Base-by-base conservation (phyloP, 768 basidiomycete species). In the Termitomyces sp. region DNA sequence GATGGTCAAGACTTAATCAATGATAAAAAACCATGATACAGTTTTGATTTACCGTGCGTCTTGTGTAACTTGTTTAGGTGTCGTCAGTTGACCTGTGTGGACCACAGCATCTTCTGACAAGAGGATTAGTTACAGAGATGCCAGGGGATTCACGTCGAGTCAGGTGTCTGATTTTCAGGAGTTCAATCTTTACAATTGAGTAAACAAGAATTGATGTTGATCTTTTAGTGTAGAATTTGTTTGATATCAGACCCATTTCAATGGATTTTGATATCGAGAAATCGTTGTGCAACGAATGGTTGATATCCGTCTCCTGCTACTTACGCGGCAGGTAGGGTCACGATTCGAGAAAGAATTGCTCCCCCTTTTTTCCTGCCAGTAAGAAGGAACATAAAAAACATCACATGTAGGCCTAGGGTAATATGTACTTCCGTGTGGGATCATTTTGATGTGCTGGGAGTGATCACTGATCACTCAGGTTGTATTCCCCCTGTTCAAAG, bases 21-120 rank as follows among this genome's bases (percentile, higher is more conserved):
- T 23, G 23, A 23, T 23, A 23, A 30, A 30, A 6, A 30, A 30
- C 1, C 79, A 81, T 63, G 81, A 77, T 13, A 67, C 73, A 10
- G 73, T 82, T 51, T 64, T 83, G 14, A 70, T 81, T 26, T 82
- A 82, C 64, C 80, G 80, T 82, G 61, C 30, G 30, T 30, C 30
- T 30, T 30, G 30, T 30, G 6, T 30, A 30, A 30, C 30, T 30
- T 35, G 33, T 35, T 12, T 8, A 35, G 10, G 10, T 12, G 6
- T 35, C 9, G 33, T 35, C 33, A 35, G 9, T 35, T 12, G 33
- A 35, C 33, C 8, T 35, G 33, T 41, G 41, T 41, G 41, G 18
- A 41, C 14, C 38, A 40, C 6, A 40, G 38, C 16, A 3, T 40
- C 38, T 13, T n/a, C 14, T 18, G 6, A 18, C 16, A 40, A 40